Evolutionary conservation across 2,329 filamentous ascomycete genomes (phyloP), one percentile per base, ranked within the genome.

Genomic region (Juglanconis juglandina): DNA sequence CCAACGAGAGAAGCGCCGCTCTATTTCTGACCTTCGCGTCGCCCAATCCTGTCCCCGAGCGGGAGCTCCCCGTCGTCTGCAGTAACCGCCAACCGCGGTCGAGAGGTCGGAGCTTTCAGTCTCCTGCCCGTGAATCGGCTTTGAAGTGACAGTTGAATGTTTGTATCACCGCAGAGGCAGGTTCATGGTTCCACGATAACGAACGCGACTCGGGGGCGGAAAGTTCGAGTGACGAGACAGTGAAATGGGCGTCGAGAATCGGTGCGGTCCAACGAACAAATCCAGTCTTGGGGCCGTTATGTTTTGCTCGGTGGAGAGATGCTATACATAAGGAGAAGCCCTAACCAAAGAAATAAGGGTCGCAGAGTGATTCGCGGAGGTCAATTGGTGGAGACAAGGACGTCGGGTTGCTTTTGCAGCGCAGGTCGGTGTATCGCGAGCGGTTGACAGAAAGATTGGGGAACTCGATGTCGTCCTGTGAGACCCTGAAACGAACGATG

Each of bases 131-230:
- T 32, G 6, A 8, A 47, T 46, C 13, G 24, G n/a, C 37, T 42
- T 41, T 33, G 37, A 50, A 49, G 35, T 41, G 24, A 13, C 8
- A 24, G 55, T 46, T 44, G 50, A 49, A 41, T 46, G 50, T 56
- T 56, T 59, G 58, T 56, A 58, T 67, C 56, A 64, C 56, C 52
- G 50, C 44, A 51, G 46, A 47, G 49, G 46, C 52, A 46, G 32
- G 39, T 39, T 69, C 69, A 71, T 71, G 52, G 48, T 64, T 57
- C 56, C 66, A 49, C 39, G 39, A 53, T 34, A 44, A 41, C 56
- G 24, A 33, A 44, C 55, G 48, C 24, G 49, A 42, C n/a, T 46
- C 41, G 37, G 42, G 41, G 46, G 52, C 14, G 24, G 41, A 44
- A 17, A 33, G 33, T 33, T 51, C 53, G 48, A 33, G 55, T 47